Conservation (phyloP, 495 filamentous ascomycete species). For the Trichoderma virens region DNA sequence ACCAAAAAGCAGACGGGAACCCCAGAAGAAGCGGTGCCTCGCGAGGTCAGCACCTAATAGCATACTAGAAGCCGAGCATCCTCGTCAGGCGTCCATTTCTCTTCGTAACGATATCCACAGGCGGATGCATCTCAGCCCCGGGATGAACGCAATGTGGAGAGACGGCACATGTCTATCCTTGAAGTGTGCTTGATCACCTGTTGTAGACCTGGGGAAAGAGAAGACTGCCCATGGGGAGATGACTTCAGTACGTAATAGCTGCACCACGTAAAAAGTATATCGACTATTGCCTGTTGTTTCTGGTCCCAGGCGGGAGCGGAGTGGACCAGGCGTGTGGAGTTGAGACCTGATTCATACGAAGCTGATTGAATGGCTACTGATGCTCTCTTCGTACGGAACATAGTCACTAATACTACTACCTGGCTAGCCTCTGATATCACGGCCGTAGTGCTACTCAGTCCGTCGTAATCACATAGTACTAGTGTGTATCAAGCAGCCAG, state of each 20-base stretch:
- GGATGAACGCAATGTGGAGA: background rate
- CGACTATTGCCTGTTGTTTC: background rate
- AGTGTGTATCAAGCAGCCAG: background rate
- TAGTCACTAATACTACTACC: too few relatives aligned
- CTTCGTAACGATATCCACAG: constrained; percentile 2
- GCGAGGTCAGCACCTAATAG: background rate
- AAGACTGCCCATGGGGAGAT: background rate
- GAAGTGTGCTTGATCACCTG: background rate
- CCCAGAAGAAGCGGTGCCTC: background rate
- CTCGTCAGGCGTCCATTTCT: background rate
- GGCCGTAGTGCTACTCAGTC: too few relatives aligned
- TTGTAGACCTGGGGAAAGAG: background rate
- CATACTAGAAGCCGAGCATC: background rate
- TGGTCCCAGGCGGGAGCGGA: background rate
- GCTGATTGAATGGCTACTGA: too few relatives aligned
- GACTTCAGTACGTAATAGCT: background rate
- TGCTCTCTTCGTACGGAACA: background rate
- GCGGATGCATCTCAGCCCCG: background rate
- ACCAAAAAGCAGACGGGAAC: background rate
- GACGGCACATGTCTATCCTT: background rate
- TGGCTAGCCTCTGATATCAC: background rate
- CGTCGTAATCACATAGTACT: background rate
- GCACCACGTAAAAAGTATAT: background rate
- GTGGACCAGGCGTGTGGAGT: constrained; percentile 2
- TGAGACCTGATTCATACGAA: background rate